These are phyloP conservation scores for Kazachstania kunashirensis DNA, from an alignment of 805 yeast genomes.

Conservation along the genomic window DNA sequence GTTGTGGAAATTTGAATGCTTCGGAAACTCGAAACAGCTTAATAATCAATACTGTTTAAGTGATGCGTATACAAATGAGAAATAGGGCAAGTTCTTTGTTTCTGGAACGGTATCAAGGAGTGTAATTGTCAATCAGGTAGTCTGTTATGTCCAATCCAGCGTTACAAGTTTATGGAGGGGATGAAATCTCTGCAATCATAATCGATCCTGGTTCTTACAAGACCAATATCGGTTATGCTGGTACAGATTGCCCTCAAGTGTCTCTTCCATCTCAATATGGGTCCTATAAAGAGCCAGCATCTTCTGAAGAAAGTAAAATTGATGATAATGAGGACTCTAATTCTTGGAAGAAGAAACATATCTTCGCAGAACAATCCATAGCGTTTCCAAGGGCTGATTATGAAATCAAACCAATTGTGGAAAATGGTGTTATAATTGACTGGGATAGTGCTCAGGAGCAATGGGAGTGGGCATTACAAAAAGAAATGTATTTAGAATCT, in stretches of 20 bases:
- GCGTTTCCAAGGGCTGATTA: slow-evolving; percentile 42
- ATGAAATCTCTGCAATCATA: slow-evolving; percentile 86
- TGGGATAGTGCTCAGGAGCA: slow-evolving; percentile 83
- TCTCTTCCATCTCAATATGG: slow-evolving; percentile 67
- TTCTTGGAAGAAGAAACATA: slow-evolving; percentile 12
- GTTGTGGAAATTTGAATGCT: too few relatives aligned
- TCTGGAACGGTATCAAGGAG: too few relatives aligned
- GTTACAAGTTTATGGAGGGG: slow-evolving; percentile 46
- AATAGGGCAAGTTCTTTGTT: too few relatives aligned
- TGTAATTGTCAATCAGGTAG: too few relatives aligned
- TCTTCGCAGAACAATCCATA: slow-evolving; percentile 36
- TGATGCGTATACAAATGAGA: too few relatives aligned
- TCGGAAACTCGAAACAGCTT: too few relatives aligned
- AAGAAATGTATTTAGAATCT: slow-evolving; percentile 39
- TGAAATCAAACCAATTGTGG: slow-evolving; percentile 48
- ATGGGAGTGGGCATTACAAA: slow-evolving; percentile 51
- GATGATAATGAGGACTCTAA: slow-evolving; percentile 15
- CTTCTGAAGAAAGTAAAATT: slow-evolving; percentile 1
- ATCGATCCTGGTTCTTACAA: slow-evolving; percentile 82
- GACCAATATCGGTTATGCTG: slow-evolving; percentile 85
- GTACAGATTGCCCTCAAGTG: slow-evolving; percentile 77
- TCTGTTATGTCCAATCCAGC: slow-evolving; percentile 31
- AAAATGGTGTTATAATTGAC: slow-evolving; percentile 57
- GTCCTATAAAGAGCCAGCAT: slow-evolving; percentile 3
- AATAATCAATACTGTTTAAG: too few relatives aligned